Evolutionary conservation across 306 rosid species (phyloP).

Genomic region (Clitoria ternatea): DNA sequence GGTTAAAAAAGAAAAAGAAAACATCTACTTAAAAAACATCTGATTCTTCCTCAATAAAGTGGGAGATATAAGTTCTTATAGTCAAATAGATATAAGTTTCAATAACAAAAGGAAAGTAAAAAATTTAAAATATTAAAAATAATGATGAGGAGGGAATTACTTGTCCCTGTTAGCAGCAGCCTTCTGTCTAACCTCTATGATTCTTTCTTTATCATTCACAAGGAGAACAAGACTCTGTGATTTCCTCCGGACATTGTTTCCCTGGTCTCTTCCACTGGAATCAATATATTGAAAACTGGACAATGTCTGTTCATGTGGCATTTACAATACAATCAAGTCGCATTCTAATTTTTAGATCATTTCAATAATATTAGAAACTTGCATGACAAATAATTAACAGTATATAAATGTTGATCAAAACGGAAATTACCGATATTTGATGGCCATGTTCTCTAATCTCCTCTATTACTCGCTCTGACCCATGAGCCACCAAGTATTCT

Average conservation of each 20-base stretch:
- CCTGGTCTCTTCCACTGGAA: constrained; percentile 92
- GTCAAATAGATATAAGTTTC: neutral
- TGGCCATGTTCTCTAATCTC: constrained; percentile 77
- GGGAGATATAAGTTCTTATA: neutral
- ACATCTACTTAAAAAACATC: neutral
- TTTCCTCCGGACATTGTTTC: constrained; percentile 84
- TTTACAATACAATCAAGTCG: constrained; percentile 17
- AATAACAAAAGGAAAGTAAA: neutral
- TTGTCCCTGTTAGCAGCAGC: constrained; percentile 87
- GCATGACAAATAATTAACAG: neutral
- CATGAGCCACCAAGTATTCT: constrained; percentile 80
- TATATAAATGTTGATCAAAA: neutral
- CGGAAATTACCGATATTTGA: constrained; percentile 71
- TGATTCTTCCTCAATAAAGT: neutral
- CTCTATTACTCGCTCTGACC: constrained; percentile 87
- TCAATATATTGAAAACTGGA: constrained; percentile 79
- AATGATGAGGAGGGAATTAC: constrained; percentile 41
- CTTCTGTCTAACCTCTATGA: constrained; percentile 79
- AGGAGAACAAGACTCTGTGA: constrained; percentile 75
- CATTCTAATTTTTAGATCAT: constrained; percentile 7
- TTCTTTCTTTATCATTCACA: constrained; percentile 85
- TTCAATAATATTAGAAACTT: neutral
- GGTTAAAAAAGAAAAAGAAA: neutral
- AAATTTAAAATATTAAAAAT: neutral
- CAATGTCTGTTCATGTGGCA: constrained; percentile 55